A percentile compares a stretch with the other conserved stretches of the same genome.
Conservation (phyloP, 2,329 filamentous ascomycete species). For the Botrytis medusae region DNA sequence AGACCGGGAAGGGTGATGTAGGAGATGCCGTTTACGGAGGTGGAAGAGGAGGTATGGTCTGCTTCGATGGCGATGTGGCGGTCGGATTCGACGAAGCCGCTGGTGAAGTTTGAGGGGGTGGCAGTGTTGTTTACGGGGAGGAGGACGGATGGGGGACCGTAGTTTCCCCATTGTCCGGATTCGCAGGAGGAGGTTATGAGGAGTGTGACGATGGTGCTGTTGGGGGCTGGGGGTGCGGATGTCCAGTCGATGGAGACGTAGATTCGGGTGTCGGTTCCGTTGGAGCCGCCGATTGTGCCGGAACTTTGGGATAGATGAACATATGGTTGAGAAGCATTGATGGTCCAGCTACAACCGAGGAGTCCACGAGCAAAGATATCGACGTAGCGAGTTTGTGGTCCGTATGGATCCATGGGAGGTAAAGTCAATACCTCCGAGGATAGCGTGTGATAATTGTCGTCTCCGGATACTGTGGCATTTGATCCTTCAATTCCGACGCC, state of each 20-base stretch:
- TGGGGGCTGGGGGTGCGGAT: constrained; percentile 44
- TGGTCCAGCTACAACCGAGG: constrained; percentile 51
- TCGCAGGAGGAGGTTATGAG: constrained; percentile 52
- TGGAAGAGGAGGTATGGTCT: constrained; percentile 49
- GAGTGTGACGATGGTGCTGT: constrained; percentile 50
- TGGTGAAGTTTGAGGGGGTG: constrained; percentile 50
- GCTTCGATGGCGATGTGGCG: constrained; percentile 56
- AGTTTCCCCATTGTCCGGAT: constrained; percentile 42
- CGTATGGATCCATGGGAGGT: constrained; percentile 59
- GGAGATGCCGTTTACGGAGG: constrained; percentile 40
- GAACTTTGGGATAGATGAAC: constrained; percentile 51
- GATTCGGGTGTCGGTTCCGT: constrained; percentile 52
- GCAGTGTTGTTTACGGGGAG: constrained; percentile 54
- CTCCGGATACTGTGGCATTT: constrained; percentile 66
- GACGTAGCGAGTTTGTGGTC: constrained; percentile 56
- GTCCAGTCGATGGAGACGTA: constrained; percentile 58
- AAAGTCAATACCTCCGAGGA: constrained; percentile 54
- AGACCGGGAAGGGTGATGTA: constrained; percentile 56
- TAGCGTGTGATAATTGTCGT: constrained; percentile 62
- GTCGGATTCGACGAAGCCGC: constrained; percentile 64
- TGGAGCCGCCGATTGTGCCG: constrained; percentile 50
- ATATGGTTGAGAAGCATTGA: constrained; percentile 50
- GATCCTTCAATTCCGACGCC: constrained; percentile 63
- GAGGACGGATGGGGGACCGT: constrained; percentile 49
- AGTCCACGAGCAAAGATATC: constrained; percentile 63